phyloP scores from a whole-genome alignment of 345 rosid species.

The Populus tremula region DNA sequence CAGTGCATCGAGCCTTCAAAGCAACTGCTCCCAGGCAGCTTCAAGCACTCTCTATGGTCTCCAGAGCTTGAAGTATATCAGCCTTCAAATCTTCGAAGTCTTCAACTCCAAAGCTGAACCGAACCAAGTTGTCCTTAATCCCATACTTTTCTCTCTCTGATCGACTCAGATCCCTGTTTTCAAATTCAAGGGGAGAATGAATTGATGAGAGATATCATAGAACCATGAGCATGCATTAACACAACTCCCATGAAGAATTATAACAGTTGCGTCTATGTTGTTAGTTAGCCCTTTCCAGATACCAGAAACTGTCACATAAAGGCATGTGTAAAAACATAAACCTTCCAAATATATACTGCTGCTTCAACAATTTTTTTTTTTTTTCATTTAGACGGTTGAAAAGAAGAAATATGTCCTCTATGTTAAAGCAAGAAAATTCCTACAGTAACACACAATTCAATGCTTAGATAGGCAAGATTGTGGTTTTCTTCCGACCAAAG shows the following conservation, averaged over 20 bases:
- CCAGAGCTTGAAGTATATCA: conserved; percentile 87
- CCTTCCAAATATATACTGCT: no score
- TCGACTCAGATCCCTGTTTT: conserved; percentile 77
- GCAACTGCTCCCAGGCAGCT: background rate
- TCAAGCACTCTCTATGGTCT: conserved; percentile 35
- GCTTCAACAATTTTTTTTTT: no score
- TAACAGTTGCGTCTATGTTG: background rate
- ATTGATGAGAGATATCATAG: background rate
- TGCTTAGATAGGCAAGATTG: no score
- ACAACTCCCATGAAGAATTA: background rate
- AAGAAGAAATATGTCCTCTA: no score
- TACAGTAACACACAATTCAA: no score
- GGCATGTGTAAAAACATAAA: no score
- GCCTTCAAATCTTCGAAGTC: conserved; percentile 87
- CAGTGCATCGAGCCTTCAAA: no score
- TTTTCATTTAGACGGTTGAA: no score
- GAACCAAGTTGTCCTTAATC: conserved; percentile 83
- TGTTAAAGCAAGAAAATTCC: no score
- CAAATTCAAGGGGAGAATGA: background rate
- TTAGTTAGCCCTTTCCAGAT: background rate
- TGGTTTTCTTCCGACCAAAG: no score
- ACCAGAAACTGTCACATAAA: no score
- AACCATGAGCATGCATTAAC: background rate
- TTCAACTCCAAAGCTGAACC: conserved; percentile 95
- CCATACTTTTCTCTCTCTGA: conserved; percentile 72